Conservation (phyloP, 345 rosid genomes). For the Laguncularia racemosa region DNA sequence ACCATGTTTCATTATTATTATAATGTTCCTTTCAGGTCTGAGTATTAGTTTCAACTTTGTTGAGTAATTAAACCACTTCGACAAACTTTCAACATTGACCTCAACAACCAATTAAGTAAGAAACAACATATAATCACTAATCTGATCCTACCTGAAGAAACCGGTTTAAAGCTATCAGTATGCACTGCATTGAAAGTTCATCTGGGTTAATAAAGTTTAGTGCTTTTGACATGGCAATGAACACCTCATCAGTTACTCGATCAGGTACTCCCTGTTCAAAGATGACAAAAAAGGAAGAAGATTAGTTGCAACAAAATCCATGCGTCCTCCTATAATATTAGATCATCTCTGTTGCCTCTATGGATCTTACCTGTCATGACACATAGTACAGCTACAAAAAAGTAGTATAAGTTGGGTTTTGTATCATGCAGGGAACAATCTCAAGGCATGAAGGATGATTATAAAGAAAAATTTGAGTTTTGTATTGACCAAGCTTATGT, state of each 20-base stretch:
- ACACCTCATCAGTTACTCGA: slow-evolving; percentile 91
- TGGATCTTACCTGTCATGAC: too few species aligned
- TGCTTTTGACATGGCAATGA: slow-evolving; percentile 98
- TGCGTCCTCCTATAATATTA: too few species aligned
- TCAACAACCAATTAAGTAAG: not conserved
- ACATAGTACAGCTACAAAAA: too few species aligned
- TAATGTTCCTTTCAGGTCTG: too few species aligned
- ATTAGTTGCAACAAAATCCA: not conserved
- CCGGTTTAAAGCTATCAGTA: slow-evolving; percentile 83
- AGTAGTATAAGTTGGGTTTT: too few species aligned
- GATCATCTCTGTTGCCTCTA: too few species aligned
- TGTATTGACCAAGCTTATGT: too few species aligned
- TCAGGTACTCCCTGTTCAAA: slow-evolving; percentile 60
- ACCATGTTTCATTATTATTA: too few species aligned
- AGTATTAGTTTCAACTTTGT: too few species aligned
- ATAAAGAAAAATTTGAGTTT: too few species aligned
- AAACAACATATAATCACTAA: not conserved
- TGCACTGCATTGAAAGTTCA: slow-evolving; percentile 93
- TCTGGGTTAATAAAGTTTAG: slow-evolving; percentile 90
- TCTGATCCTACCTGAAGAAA: slow-evolving; percentile 73
- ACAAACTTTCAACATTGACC: not conserved
- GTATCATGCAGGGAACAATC: too few species aligned
- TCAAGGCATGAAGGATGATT: too few species aligned
- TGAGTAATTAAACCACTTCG: not conserved
- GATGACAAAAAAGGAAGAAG: slow-evolving; percentile 2